Base-by-base conservation (phyloP, 2,329 filamentous ascomycete species). In the Fonsecaea erecta region DNA sequence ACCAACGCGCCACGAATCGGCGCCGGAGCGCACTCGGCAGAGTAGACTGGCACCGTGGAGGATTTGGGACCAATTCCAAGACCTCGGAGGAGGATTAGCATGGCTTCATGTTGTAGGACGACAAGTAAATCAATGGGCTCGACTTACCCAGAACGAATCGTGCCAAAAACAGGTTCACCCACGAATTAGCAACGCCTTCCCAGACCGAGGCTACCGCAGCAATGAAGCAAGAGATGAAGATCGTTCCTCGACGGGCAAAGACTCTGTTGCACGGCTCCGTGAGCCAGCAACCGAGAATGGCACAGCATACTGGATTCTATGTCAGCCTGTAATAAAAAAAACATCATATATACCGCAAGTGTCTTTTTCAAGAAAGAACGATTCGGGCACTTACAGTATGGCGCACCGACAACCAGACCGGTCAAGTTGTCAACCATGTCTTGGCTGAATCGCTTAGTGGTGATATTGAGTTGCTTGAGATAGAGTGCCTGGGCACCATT, bases 1-100 rank as follows among this genome's bases (percentile, higher is more conserved):
- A 82, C 81, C 7, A 83, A 68, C 0, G 80, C 82, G 48, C 82
- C 82, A 63, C 82, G 77, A 37, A 84, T 83, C 1, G 77, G 79
- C 14, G 81, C 79, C 0, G 82, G 81, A 1, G 81, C 77, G 56
- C 78, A 81, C 67, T 83, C 81, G 2, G 81, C 80, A 0, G 79
- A 80, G 64, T 82, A 83, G 5, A 83, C 77, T 0, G 81, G 80
- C 1, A 81, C 79, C 0, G 81, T 83, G 0, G 78, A 75, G 0
- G 77, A 78, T 58, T 80, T 79, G 14, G 78, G 73, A 11, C 79
- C 79, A 54, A 81, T 79, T 0, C 76, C 79, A 1, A 81, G 70
- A 2, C 79, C 79, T 62, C 14, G 14, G 35, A 30, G 21, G 43
- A n/a, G 32, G 1, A 21, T 51, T 24, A 63, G 51, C 37, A 30